Base-by-base conservation (phyloP, 352 stramenopile species). In the Phytopythium mirpurense region DNA sequence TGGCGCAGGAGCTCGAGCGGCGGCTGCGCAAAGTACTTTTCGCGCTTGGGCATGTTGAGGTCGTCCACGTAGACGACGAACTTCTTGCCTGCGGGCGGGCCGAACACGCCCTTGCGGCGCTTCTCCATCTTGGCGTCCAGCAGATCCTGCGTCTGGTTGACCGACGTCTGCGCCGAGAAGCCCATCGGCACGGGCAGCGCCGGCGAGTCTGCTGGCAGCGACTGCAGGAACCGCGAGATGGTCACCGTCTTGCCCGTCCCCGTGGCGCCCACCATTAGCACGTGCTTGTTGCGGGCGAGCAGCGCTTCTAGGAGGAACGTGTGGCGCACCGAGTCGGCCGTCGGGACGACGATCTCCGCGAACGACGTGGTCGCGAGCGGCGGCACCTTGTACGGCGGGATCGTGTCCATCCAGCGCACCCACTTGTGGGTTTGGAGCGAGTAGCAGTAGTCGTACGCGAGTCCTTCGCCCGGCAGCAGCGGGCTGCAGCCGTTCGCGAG, bases 211-310 rank as follows among this genome's bases (percentile, higher is more conserved):
- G 92, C 83, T 4, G 86, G 76, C 2, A 97, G 51, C 8, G 76
- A 91, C 66, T 88, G 73, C 21, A 98, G 65, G 52, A 97, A 94
- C 16, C 85, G 75, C 14, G 74, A 82, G 50, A 98, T 97, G 57
- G 97, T 98, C 24, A 98, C 86, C 0, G 93, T 98, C 62, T 98
- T 98, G 19, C 94, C 94, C 0, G 94, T 98, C 23, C 94, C 94
- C 0, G 94, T 98, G 14, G 78, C 87, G 12, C 94, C 93, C 15
- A 95, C 88, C 90, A 98, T 98, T 49, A 98, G 71, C n/a, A 98
- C 84, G 56, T 98, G 91, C 63, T 97, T 97, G 56, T 75, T 72
- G 34, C 69, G 64, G 29, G 67, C 73, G 45, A 97, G 78, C 11
- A 97, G 62, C 34, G 86, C 73, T 55, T 98, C 82, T 2, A 97